A percentile compares a stretch with the other conserved stretches of the same genome.
Conservation (phyloP, 257 asterid species). For the Agastache rugosa region DNA sequence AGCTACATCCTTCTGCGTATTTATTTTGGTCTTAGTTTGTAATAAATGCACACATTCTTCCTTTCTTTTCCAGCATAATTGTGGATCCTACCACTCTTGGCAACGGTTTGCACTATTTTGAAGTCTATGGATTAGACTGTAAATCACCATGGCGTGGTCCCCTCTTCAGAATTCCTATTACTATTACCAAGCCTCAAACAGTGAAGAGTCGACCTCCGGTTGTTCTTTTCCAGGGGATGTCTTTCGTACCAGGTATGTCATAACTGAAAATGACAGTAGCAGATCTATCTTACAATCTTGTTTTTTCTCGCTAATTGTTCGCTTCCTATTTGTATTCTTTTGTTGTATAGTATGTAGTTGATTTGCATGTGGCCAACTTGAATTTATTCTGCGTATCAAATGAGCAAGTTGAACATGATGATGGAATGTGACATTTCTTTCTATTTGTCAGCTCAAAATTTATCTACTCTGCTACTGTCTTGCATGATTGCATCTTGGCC, state of each 20-base stretch:
- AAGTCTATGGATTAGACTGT: conserved; percentile 86
- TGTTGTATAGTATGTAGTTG: conserved; percentile 21
- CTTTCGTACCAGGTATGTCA: conserved; percentile 79
- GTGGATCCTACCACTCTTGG: conserved; percentile 87
- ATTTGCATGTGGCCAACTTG: not conserved
- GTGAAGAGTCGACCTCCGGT: conserved; percentile 76
- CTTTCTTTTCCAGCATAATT: conserved; percentile 66
- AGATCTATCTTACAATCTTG: conserved; percentile 2
- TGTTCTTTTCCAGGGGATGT: conserved; percentile 64
- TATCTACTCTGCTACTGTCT: not conserved
- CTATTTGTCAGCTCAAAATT: not conserved
- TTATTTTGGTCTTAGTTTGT: conserved; percentile 30
- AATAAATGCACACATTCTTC: conserved; percentile 31
- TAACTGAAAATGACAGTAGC: conserved; percentile 24
- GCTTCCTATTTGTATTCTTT: conserved; percentile 2
- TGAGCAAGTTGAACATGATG: conserved; percentile 8
- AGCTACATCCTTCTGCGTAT: conserved; percentile 4
- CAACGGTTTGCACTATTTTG: conserved; percentile 91
- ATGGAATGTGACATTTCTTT: not conserved
- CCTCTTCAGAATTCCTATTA: conserved; percentile 88
- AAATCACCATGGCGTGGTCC: conserved; percentile 99
- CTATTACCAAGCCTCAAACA: conserved; percentile 81
- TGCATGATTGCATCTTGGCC: not conserved
- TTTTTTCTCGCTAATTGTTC: conserved; percentile 7
- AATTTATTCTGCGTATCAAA: not conserved